Conservation (phyloP, 116 monocot genomes). For the Phalaenopsis hybrid region DNA sequence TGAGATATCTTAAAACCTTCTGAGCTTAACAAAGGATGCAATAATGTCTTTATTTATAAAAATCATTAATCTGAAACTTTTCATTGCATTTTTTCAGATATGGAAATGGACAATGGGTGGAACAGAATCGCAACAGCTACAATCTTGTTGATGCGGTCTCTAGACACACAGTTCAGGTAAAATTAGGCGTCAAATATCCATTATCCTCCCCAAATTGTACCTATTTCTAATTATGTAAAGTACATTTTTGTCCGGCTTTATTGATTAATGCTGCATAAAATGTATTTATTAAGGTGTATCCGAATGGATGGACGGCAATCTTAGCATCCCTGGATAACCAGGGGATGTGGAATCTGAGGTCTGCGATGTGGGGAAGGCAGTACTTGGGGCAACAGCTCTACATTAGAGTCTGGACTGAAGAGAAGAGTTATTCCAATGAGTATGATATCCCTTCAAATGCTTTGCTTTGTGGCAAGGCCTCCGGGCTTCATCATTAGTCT, state of each 20-base stretch:
- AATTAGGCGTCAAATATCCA: not conserved
- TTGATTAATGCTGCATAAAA: not conserved
- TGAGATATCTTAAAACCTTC: not conserved
- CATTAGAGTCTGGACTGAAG: slow-evolving; percentile 67
- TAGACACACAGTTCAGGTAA: slow-evolving; percentile 85
- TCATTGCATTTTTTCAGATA: slow-evolving; percentile 30
- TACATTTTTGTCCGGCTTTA: not conserved
- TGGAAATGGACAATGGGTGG: slow-evolving; percentile 51
- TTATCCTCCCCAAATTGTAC: not conserved
- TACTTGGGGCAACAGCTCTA: slow-evolving; percentile 92
- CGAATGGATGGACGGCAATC: slow-evolving; percentile 80
- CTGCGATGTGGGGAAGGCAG: slow-evolving; percentile 83
- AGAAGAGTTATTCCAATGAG: slow-evolving; percentile 68
- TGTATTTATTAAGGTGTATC: slow-evolving; percentile 49
- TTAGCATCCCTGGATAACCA: slow-evolving; percentile 76
- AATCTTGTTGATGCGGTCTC: slow-evolving; percentile 69
- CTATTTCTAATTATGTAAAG: not conserved
- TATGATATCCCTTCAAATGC: slow-evolving; percentile 75
- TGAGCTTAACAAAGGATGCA: too few species aligned
- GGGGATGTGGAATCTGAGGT: slow-evolving; percentile 96
- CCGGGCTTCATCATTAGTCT: slow-evolving; percentile 19
- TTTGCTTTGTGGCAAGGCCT: slow-evolving; percentile 63
- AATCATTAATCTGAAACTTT: not conserved
- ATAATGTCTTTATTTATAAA: too few species aligned
- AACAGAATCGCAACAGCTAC: slow-evolving; percentile 26